Evolutionary conservation across 2,329 filamentous ascomycete genomes (phyloP).

Genomic region (Xylariaceae sp.): DNA sequence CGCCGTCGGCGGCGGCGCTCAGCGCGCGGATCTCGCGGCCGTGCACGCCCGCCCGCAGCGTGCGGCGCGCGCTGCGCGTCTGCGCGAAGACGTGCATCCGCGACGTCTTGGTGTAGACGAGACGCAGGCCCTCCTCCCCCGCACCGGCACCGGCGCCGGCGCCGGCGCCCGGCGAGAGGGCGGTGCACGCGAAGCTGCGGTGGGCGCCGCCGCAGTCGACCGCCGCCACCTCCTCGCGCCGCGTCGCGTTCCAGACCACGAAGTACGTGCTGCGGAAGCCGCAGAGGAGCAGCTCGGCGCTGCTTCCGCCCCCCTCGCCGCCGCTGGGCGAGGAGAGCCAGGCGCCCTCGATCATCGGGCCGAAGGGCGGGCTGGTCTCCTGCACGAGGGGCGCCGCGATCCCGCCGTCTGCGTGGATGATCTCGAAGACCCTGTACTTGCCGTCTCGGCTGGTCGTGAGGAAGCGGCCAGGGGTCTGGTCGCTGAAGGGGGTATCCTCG

Average conservation of each 20-base stretch:
- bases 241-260: conserved; percentile 70
- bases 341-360: conserved; percentile 67
- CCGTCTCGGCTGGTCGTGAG: conserved; percentile 73
- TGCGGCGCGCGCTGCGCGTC: conserved; percentile 25
- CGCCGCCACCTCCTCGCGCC: conserved; percentile 59
- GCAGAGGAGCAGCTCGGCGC: conserved; percentile 58
- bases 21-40: conserved; percentile 71
- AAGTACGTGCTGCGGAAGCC: conserved; percentile 79
- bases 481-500: conserved; percentile 5
- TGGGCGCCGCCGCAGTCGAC: conserved; percentile 83
- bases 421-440: conserved; percentile 57
- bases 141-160: no score
- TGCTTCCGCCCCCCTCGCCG: conserved; percentile 10
- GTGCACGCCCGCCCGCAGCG: conserved; percentile 66
- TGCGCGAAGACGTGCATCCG: conserved; percentile 42
- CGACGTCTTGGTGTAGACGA: conserved; percentile 70
- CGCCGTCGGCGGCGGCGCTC: conserved; percentile 24
- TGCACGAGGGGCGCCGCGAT: conserved; percentile 48
- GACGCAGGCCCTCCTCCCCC: conserved; percentile 34
- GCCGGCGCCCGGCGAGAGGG: conserved; percentile 18
- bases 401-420: conserved; percentile 17
- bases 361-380: conserved; percentile 61
- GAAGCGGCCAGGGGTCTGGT: conserved; percentile 36
- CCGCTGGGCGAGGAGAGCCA: conserved; percentile 40
- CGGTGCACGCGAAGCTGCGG: conserved; percentile 56